phyloP scores from a whole-genome alignment of 2,329 filamentous ascomycete genomes.

The Endoconidiophora polonica region DNA sequence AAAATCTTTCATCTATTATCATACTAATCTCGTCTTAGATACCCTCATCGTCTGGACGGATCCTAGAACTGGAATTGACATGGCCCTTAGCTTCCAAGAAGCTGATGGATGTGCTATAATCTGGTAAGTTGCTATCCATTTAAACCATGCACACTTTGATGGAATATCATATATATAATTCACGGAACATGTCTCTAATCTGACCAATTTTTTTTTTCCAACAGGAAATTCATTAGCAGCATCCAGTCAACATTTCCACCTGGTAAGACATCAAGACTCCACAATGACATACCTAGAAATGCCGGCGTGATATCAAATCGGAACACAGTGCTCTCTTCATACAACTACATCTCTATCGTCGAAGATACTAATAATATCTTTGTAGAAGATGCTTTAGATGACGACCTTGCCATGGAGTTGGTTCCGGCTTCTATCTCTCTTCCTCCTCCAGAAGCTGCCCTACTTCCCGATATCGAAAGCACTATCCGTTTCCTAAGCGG shows the following conservation, averaged over 20 bases:
- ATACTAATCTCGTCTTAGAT: slow-evolving; percentile 35
- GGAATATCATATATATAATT: background rate
- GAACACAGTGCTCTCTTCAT: too few relatives aligned
- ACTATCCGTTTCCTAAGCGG: slow-evolving; percentile 65
- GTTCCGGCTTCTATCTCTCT: slow-evolving; percentile 53
- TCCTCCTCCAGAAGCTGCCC: slow-evolving; percentile 63
- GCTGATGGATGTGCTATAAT: slow-evolving; percentile 84
- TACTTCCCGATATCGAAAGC: slow-evolving; percentile 69
- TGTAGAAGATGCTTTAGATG: slow-evolving; percentile 41
- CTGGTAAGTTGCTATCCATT: slow-evolving; percentile 41
- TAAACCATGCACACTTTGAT: slow-evolving; percentile 8
- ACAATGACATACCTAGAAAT: too few relatives aligned
- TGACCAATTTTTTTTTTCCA: background rate
- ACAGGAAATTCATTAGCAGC: slow-evolving; percentile 77
- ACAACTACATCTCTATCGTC: background rate
- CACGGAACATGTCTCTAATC: background rate
- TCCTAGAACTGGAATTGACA: slow-evolving; percentile 64
- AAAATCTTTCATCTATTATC: too few relatives aligned
- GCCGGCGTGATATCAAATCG: too few relatives aligned
- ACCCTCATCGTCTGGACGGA: slow-evolving; percentile 98
- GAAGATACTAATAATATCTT: slow-evolving; percentile 16
- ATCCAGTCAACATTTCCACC: slow-evolving; percentile 57
- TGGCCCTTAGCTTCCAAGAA: slow-evolving; percentile 97
- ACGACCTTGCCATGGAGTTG: slow-evolving; percentile 60
- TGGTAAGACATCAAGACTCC: background rate